Base-by-base conservation (phyloP, 371 early-diverging fungal genomes). In the Mortierella sp. region DNA sequence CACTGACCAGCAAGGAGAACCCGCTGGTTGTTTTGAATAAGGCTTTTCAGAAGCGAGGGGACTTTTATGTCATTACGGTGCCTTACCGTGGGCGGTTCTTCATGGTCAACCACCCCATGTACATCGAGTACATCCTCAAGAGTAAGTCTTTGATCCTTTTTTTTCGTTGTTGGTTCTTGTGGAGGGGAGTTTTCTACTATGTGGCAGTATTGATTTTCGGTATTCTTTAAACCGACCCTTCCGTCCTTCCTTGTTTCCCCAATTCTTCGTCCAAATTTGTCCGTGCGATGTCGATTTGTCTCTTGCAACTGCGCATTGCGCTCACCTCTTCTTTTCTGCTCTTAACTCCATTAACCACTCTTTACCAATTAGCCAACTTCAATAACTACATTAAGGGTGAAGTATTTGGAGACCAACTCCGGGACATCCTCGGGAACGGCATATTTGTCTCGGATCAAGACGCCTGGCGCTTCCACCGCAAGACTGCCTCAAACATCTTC, bases 401-500 rank as follows among this genome's bases (percentile, higher is more conserved):
- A 1, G 38, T 83, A 1, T 79, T 83, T 51, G 35, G 55, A 0
- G 70, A 74, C 6, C 74, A 60, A 8, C 51, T 79, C n/a, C 43
- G 70, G 12, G 80, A 83, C 71, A 65, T 83, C 60, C 77, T 83
- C 24, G 80, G 80, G 7, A 72, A 70, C 16, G 83, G 83, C 38
- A 83, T 96, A 74, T 95, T 95, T 77, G 91, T 90, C 78, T 84
- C 90, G 90, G 55, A 91, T 90, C 43, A 27, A 29, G 83, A 76
- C 6, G 65, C 81, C 0, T 94, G 95, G 95, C 88, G 88, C 41
- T 89, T 87, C 41, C 94, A 94, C 65, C 88, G 95, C 44, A 95
- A 94, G 83, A 89, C 91, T 0, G 94, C 95, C 24, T 83, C 91
- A 74, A 88, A 89, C 74, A 93, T 95, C 24, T 96, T 95, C 80